Evolutionary conservation across 169 alveolate species (phyloP).

Genomic region (Plasmodium coatneyi): DNA sequence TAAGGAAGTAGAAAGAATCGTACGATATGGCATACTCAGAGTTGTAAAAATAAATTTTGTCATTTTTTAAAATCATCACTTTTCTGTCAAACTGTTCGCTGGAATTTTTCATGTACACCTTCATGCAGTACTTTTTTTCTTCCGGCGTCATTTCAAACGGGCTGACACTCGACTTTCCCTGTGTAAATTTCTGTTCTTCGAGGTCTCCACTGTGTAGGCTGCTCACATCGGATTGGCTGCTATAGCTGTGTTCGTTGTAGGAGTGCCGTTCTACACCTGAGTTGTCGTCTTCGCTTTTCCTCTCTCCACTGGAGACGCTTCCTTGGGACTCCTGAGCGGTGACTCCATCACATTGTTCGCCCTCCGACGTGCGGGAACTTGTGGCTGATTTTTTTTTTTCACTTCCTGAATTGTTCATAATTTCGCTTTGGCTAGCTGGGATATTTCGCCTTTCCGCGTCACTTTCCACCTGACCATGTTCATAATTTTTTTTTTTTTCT

Average conservation of each 20-base stretch:
- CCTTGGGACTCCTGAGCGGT: background rate
- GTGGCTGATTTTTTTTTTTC: background rate
- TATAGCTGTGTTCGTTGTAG: background rate
- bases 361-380: background rate
- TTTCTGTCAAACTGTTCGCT: slow-evolving; percentile 41
- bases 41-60: slow-evolving; percentile 44
- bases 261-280: background rate
- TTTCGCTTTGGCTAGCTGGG: slow-evolving; percentile 5
- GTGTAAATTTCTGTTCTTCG: background rate
- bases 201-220: slow-evolving; percentile 19
- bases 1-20: slow-evolving; percentile 66
- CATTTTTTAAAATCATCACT: slow-evolving; percentile 51
- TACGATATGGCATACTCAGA: slow-evolving; percentile 63
- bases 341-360: background rate
- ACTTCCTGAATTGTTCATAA: background rate
- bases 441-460: background rate
- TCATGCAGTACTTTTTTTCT: slow-evolving; percentile 37
- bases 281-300: background rate
- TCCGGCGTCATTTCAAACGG: slow-evolving; percentile 26
- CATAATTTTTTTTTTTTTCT: background rate
- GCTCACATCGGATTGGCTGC: slow-evolving; percentile 22
- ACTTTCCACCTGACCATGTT: background rate
- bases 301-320: background rate
- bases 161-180: background rate
- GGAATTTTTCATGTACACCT: slow-evolving; percentile 59